Evolutionary conservation across 2,329 filamentous ascomycete species (phyloP), one percentile per base, ranked within the genome.

Genomic region (Pestalotiopsis sp.): DNA sequence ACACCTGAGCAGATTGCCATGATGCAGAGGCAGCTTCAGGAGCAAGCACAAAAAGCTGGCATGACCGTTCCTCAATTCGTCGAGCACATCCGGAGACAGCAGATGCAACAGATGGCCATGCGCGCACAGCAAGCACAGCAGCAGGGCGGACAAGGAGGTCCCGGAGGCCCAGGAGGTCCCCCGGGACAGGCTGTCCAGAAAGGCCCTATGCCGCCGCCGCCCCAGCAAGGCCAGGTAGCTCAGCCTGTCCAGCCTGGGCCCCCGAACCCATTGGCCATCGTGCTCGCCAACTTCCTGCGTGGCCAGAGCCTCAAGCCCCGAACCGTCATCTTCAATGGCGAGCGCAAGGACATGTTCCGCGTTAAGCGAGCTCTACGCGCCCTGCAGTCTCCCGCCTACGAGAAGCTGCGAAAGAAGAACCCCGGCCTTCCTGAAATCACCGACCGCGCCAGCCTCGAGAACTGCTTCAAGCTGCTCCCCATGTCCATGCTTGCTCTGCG

Each of bases 261-360:
- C 27, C 93, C 95, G 4, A 96, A 97, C 75, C 95, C 95, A 52
- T 90, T 94, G 76, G 95, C 94, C 23, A 83, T 98, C 60, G 94
- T 95, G 9, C 88, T 99, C 67, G 97, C 96, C 73, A 92, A 93
- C 77, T 99, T 97, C 82, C 84, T 99, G 69, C 90, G 91, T 74
- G 81, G 87, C 69, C 95, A 98, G 82, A 89, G 96, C 69, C 83
- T 99, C 72, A 99, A 99, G 87, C 87, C 89, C 20, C 88, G 96
- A 72, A 98, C 95, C 20, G 95, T 93, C 79, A 97, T 99, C 72
- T 88, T 98, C 73, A 95, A 98, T 73, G 96, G 96, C 76, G 95
- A 98, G 86, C 90, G 96, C 76, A 98, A 97, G 83, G 95, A 99
- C 73, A 97, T 99, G 93, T 98, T 99, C 82, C 92, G 92, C 97